Evolutionary conservation across 148 eudicot genomes (phyloP).

Genomic region (Cornus kousa): DNA sequence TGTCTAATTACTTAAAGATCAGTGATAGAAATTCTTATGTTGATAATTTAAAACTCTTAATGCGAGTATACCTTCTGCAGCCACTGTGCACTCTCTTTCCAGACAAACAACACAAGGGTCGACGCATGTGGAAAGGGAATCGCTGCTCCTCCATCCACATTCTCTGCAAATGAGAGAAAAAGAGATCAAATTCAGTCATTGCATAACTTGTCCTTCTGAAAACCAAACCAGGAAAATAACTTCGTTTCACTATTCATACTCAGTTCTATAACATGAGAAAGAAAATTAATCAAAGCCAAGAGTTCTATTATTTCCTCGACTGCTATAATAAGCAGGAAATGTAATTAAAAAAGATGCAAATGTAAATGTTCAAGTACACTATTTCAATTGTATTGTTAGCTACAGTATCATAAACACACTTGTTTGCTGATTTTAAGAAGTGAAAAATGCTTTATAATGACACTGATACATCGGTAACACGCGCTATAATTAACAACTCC

Average conservation of each 20-base stretch:
- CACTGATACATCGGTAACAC: background rate
- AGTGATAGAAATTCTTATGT: background rate
- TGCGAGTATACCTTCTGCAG: slow-evolving; percentile 66
- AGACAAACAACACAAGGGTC: slow-evolving; percentile 96
- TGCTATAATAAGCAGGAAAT: too few species aligned
- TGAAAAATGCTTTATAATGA: too few species aligned
- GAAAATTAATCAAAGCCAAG: background rate
- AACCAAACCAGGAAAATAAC: background rate
- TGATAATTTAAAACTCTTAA: background rate
- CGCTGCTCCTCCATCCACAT: slow-evolving; percentile 70
- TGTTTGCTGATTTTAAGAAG: background rate
- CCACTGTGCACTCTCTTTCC: slow-evolving; percentile 91
- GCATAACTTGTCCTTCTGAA: background rate
- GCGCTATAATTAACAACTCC: too few species aligned
- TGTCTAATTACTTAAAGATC: background rate
- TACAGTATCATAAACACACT: background rate
- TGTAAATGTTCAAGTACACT: too few species aligned
- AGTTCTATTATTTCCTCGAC: too few species aligned
- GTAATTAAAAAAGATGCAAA: too few species aligned
- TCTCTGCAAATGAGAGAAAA: slow-evolving; percentile 49
- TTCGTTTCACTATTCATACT: background rate
- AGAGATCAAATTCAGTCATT: background rate
- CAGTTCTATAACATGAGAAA: background rate
- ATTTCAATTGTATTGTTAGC: too few species aligned
- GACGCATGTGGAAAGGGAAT: slow-evolving; percentile 38